Base-by-base conservation (phyloP, 2,329 filamentous ascomycete genomes). In the Trichoderma sp. region DNA sequence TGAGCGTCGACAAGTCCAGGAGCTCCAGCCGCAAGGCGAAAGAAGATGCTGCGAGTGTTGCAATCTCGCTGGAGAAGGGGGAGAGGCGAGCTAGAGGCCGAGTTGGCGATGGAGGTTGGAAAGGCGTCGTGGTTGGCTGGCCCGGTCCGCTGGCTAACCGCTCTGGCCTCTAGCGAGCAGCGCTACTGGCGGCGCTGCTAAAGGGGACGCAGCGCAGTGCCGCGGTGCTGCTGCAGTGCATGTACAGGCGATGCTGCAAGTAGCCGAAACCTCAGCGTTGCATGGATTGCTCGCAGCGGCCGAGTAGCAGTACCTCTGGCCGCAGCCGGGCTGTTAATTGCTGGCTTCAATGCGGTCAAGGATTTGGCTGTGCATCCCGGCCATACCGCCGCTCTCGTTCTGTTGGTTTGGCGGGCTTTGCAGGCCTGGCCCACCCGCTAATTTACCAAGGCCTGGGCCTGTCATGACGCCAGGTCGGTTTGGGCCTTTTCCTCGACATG, bases 391-490 rank as follows among this genome's bases (percentile, higher is more conserved):
- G 53, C 63, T 37, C 47, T 40, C 29, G 37, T 33, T 29, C 40
- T 33, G 52, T 47, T 58, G 53, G 53, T 29, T 43, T 37, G 55
- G 53, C 21, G 53, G 53, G 62, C 53, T 47, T 49, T n/a, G 27
- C 57, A 68, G 49, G 56, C 56, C 65, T 68, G 65, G 65, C 57
- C 65, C 65, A 68, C 65, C 65, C 49, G 65, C 65, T 68, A 33
- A 68, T 68, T 68, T 60, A 52, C 65, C 65, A 68, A 33, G 35
- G n/a, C 31, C 52, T 55, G 27, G 57, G 57, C 21, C 27, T 62
- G 24, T n/a, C 27, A 47, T 31, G 33, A 43, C 64, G 56, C 49
- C 62, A 65, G 53, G 62, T 56, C 62, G 11, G n/a, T 61, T 68
- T 57, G 65, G 65, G 65, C 29, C 21, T 27, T 68, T 29, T 68